A percentile compares a stretch with the other conserved stretches of the same genome.
phyloP scores from a whole-genome alignment of 1,284 basidiomycete species.

The Trametes versicolor region DNA sequence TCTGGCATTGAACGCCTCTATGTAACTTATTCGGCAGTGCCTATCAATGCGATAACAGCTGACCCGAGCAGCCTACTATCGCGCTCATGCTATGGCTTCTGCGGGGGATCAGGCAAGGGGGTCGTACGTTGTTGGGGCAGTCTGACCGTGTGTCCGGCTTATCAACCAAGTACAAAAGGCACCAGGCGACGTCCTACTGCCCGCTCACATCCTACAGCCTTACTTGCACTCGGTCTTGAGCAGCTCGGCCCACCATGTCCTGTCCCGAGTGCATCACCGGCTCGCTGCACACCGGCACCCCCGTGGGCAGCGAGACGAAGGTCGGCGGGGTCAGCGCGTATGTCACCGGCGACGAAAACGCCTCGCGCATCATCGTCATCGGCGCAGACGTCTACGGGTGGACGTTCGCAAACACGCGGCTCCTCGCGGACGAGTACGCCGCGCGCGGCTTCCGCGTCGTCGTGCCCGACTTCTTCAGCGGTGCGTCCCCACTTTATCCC shows the following conservation, averaged over 20 bases:
- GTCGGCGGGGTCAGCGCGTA: conserved; percentile 35
- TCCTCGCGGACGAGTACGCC: conserved; percentile 41
- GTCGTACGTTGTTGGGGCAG: too few relatives aligned
- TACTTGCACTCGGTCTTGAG: background rate
- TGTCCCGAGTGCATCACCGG: conserved; percentile 36
- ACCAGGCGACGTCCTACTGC: too few relatives aligned
- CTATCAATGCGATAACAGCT: too few relatives aligned
- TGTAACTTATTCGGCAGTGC: too few relatives aligned
- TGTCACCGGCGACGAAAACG: conserved; percentile 32
- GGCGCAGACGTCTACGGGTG: conserved; percentile 40
- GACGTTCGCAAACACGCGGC: conserved; percentile 36
- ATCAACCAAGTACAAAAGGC: too few relatives aligned
- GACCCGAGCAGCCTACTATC: too few relatives aligned
- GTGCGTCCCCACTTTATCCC: conserved; percentile 17
- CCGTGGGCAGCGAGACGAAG: conserved; percentile 36
- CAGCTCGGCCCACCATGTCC: conserved; percentile 22
- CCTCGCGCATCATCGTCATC: conserved; percentile 35
- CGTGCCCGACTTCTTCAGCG: conserved; percentile 37
- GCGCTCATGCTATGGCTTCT: too few relatives aligned
- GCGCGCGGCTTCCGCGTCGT: conserved; percentile 36
- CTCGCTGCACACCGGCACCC: conserved; percentile 33
- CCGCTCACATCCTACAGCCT: too few relatives aligned
- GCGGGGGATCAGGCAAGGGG: too few relatives aligned
- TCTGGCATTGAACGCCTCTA: too few relatives aligned
- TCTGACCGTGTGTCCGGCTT: too few relatives aligned